Evolutionary conservation across 139 green algal species (phyloP).

Genomic region (Micractinium sp.): DNA sequence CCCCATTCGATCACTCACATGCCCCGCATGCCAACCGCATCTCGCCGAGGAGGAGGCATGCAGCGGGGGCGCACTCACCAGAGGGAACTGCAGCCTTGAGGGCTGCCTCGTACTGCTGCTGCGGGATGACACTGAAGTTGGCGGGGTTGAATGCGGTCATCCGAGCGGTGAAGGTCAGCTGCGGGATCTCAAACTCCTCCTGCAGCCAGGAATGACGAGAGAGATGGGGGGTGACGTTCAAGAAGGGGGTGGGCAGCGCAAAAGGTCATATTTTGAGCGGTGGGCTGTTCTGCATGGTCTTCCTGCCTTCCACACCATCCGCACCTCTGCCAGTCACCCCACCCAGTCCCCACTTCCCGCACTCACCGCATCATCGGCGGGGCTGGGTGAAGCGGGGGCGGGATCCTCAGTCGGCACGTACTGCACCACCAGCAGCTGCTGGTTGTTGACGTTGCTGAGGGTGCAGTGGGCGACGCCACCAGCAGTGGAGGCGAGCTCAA

Average conservation of each 20-base stretch:
- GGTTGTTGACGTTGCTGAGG: conserved; percentile 20
- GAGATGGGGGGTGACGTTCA: neutral
- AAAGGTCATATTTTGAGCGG: neutral
- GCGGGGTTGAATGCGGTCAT: neutral
- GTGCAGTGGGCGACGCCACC: neutral
- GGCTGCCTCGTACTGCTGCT: conserved; percentile 8
- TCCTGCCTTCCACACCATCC: neutral
- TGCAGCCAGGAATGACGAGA: neutral
- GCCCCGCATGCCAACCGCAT: neutral
- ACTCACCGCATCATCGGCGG: neutral
- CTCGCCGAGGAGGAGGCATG: too few species aligned
- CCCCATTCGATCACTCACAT: neutral
- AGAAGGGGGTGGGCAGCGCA: neutral
- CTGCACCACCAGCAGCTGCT: conserved; percentile 11
- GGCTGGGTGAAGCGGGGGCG: neutral
- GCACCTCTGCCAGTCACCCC: neutral
- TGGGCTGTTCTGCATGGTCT: neutral
- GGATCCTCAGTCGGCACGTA: neutral
- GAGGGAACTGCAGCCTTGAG: neutral
- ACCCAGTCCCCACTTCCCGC: neutral
- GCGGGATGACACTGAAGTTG: neutral
- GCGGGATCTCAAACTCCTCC: neutral
- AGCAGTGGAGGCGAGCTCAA: neutral
- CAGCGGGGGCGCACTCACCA: neutral
- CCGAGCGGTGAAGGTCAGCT: neutral